phyloP scores from a whole-genome alignment of 768 basidiomycete genomes.

The Suillus variegatus region DNA sequence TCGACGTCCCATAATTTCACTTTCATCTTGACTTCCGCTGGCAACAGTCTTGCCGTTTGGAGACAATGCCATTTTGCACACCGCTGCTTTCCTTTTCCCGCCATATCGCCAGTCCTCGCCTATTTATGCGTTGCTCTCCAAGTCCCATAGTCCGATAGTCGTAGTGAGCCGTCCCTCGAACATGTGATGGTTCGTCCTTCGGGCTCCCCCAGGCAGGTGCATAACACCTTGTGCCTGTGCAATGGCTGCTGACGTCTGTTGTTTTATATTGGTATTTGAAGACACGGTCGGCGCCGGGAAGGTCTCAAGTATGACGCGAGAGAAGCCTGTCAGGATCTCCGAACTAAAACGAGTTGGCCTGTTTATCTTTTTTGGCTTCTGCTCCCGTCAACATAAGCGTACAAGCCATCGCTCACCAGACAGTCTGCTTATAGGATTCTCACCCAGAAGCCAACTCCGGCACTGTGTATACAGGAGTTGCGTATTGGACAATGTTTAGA shows the following conservation, averaged over 20 bases:
- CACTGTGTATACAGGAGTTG: not conserved
- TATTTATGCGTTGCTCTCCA: not conserved
- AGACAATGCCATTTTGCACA: not conserved
- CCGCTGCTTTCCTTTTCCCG: too few relatives aligned
- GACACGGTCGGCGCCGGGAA: not conserved
- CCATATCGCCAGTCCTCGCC: not conserved
- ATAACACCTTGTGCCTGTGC: not conserved
- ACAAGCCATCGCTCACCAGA: not conserved
- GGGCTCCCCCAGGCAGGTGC: not conserved
- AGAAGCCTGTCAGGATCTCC: not conserved
- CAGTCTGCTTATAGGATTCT: not conserved
- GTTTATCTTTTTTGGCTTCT: not conserved
- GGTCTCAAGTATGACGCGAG: not conserved
- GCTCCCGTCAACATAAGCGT: not conserved
- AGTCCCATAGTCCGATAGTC: conserved; percentile 1
- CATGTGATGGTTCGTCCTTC: not conserved
- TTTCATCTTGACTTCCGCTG: not conserved
- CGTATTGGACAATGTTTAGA: not conserved
- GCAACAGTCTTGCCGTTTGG: not conserved
- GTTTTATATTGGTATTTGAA: not conserved
- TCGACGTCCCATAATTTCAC: not conserved
- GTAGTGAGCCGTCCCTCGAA: not conserved
- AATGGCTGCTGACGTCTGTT: too few relatives aligned
- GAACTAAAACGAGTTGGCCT: not conserved
- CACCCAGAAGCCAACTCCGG: not conserved